A percentile compares a stretch with the other conserved stretches of the same genome.
These are phyloP conservation scores for Aspergillus nidulans DNA, from an alignment of 495 filamentous ascomycete genomes.

Conservation along the genomic window DNA sequence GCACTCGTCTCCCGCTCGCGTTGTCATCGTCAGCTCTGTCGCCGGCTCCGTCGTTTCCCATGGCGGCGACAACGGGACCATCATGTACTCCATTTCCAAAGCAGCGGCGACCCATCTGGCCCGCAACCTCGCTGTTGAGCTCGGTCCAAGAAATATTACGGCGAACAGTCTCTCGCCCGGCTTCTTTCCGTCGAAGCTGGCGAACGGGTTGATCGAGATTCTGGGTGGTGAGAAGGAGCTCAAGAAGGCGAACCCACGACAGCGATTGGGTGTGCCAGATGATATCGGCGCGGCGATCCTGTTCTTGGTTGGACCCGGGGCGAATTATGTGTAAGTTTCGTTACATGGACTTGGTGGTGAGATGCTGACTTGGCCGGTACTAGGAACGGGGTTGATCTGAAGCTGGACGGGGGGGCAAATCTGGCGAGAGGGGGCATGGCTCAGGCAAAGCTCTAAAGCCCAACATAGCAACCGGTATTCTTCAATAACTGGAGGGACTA, in stretches of 20 bases:
- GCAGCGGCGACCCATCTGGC: constrained; percentile 73
- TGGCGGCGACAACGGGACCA: constrained; percentile 68
- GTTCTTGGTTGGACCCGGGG: constrained; percentile 64
- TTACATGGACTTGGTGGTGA: not conserved
- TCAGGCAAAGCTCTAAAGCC: constrained; percentile 1
- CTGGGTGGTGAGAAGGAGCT: constrained; percentile 62
- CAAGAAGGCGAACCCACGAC: constrained; percentile 59
- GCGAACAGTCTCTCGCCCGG: constrained; percentile 85
- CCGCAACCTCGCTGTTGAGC: constrained; percentile 79
- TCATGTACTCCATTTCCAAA: constrained; percentile 79
- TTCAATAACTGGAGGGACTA: too few species aligned
- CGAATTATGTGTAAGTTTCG: constrained; percentile 52
- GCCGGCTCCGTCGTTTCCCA: constrained; percentile 71
- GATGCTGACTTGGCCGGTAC: not conserved
- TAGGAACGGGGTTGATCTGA: constrained; percentile 12
- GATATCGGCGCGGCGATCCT: constrained; percentile 83
- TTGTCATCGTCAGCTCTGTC: constrained; percentile 77
- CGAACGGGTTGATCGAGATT: constrained; percentile 62
- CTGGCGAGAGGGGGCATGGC: not conserved
- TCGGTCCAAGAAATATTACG: constrained; percentile 71
- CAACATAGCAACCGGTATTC: too few species aligned
- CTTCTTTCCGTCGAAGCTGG: constrained; percentile 89
- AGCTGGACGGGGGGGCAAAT: constrained; percentile 6
- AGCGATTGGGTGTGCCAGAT: constrained; percentile 66
- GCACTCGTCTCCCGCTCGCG: constrained; percentile 62